A percentile compares a stretch with the other conserved stretches of the same genome.
Conservation (phyloP, 1,284 basidiomycete genomes). For the Sanguinoderma infundibulare region DNA sequence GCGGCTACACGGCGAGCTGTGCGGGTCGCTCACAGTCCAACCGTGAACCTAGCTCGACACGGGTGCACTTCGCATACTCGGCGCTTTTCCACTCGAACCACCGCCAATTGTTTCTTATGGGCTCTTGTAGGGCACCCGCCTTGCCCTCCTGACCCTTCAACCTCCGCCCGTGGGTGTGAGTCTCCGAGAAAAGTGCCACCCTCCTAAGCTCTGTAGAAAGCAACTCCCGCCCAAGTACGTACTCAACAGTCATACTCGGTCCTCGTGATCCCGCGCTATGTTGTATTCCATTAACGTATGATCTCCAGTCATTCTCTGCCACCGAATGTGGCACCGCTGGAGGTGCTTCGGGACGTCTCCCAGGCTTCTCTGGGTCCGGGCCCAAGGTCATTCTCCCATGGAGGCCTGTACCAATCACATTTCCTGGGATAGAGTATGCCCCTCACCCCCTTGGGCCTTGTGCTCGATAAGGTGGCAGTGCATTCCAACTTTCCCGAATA, state of each 20-base stretch:
- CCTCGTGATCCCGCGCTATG: slow-evolving; percentile 17
- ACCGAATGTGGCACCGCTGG: slow-evolving; percentile 10
- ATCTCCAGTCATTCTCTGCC: slow-evolving; percentile 21
- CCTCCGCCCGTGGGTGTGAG: background rate
- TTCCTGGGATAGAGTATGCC: slow-evolving; percentile 10
- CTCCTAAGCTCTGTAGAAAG: background rate
- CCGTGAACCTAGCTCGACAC: background rate
- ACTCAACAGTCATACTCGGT: background rate
- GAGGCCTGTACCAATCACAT: background rate
- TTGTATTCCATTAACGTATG: slow-evolving; percentile 21
- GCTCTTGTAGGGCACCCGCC: slow-evolving; percentile 12
- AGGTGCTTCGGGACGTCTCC: slow-evolving; percentile 1
- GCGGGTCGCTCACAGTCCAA: slow-evolving; percentile 5
- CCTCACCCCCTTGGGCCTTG: slow-evolving; percentile 1
- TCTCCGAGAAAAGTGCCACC: background rate
- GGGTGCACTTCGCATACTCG: slow-evolving; percentile 12
- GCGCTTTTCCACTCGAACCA: slow-evolving; percentile 16
- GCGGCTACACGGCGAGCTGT: background rate
- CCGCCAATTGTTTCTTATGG: slow-evolving; percentile 8
- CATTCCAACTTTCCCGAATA: slow-evolving; percentile 2
- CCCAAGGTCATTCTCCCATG: slow-evolving; percentile 3
- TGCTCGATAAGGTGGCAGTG: slow-evolving; percentile 14
- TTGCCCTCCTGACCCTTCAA: slow-evolving; percentile 1
- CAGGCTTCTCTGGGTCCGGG: slow-evolving; percentile 3
- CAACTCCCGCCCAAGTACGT: slow-evolving; percentile 16